Evolutionary conservation across 257 asterid species (phyloP).

Genomic region (Eustoma russellianum): DNA sequence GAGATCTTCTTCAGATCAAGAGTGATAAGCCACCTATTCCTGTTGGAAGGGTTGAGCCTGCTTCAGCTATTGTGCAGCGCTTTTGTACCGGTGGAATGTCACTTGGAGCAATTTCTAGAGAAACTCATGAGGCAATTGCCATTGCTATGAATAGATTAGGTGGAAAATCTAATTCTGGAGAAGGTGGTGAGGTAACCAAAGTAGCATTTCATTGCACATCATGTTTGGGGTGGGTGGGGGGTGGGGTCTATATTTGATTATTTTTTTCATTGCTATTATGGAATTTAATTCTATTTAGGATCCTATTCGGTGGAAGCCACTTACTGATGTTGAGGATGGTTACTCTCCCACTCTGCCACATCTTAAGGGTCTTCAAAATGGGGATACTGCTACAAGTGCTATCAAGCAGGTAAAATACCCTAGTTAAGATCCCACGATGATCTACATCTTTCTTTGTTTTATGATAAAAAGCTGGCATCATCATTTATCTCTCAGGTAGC

Average conservation of each 20-base stretch:
- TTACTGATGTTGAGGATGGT: slow-evolving; percentile 91
- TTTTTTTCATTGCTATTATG: slow-evolving; percentile 9
- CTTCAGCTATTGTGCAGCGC: slow-evolving; percentile 80
- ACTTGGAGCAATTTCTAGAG: slow-evolving; percentile 98
- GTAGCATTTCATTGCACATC: not conserved
- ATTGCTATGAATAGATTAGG: slow-evolving; percentile 97
- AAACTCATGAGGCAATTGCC: slow-evolving; percentile 99
- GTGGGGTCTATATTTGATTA: not conserved
- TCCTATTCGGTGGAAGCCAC: slow-evolving; percentile 99
- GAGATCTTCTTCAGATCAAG: slow-evolving; percentile 87
- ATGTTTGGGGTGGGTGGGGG: not conserved
- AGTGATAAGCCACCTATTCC: slow-evolving; percentile 87
- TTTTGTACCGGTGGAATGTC: slow-evolving; percentile 99
- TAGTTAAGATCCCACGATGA: not conserved
- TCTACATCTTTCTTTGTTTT: not conserved
- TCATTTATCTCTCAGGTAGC: slow-evolving; percentile 64
- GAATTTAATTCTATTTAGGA: slow-evolving; percentile 40
- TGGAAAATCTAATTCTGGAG: slow-evolving; percentile 97
- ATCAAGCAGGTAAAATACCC: slow-evolving; percentile 69
- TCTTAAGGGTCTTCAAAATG: slow-evolving; percentile 99
- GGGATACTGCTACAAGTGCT: slow-evolving; percentile 98
- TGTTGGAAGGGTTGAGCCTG: slow-evolving; percentile 92
- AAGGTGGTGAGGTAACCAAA: slow-evolving; percentile 93
- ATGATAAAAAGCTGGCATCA: not conserved
- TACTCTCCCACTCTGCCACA: slow-evolving; percentile 97